phyloP scores from a whole-genome alignment of 768 basidiomycete species.

The Cystofilobasidium capitatum region DNA sequence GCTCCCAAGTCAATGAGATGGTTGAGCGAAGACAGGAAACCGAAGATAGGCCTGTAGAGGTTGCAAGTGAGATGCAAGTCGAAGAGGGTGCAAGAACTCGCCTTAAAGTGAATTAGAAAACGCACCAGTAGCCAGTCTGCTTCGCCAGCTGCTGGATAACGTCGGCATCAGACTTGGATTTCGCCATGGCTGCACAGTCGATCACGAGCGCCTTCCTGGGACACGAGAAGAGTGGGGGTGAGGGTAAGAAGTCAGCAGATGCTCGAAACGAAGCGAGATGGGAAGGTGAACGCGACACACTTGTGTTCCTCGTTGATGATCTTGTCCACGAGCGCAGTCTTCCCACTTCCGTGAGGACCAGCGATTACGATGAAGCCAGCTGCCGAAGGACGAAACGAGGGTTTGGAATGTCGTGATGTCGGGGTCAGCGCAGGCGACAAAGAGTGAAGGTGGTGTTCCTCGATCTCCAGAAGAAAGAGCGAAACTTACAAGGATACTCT shows the following conservation, averaged over 20 bases:
- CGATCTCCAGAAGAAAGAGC: background rate
- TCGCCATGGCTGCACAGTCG: slow-evolving; percentile 68
- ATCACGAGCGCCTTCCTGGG: slow-evolving; percentile 60
- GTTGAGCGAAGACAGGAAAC: slow-evolving; percentile 24
- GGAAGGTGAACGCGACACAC: background rate
- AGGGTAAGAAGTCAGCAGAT: no score
- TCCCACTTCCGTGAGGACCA: slow-evolving; percentile 85
- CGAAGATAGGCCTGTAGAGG: slow-evolving; percentile 18
- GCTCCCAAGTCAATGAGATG: slow-evolving; percentile 83
- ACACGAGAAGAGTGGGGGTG: no score
- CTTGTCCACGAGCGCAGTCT: slow-evolving; percentile 71
- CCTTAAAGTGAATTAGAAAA: background rate
- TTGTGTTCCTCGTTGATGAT: slow-evolving; percentile 44
- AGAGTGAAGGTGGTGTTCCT: no score
- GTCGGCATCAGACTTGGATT: slow-evolving; percentile 50
- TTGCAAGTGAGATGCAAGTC: no score
- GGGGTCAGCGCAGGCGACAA: no score
- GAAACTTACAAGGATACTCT: slow-evolving; percentile 59
- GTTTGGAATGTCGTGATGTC: no score
- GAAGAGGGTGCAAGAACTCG: background rate
- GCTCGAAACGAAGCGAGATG: background rate
- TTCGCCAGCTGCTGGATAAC: slow-evolving; percentile 59
- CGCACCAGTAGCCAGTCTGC: slow-evolving; percentile 66
- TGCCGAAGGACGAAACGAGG: no score
- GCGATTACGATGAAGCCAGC: slow-evolving; percentile 56